These are phyloP conservation scores for Ceratobasidium papillatum DNA, from an alignment of 1,284 basidiomycete genomes.

Conservation along the genomic window DNA sequence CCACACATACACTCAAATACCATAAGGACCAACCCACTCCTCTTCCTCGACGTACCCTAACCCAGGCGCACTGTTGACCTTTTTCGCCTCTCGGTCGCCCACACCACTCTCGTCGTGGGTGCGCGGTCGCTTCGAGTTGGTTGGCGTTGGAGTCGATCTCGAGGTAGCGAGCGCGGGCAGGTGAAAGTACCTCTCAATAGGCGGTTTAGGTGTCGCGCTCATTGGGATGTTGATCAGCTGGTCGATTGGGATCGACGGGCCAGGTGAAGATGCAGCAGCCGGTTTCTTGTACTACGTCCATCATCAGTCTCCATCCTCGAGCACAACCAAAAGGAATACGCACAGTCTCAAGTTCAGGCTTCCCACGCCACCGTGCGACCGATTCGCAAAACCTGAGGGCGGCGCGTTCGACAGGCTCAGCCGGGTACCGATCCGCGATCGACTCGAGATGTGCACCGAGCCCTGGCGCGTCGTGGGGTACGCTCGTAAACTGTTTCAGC, in stretches of 20 bases:
- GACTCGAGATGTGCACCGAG: slow-evolving; percentile 81
- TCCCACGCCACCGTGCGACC: slow-evolving; percentile 78
- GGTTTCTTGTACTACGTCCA: slow-evolving; percentile 39
- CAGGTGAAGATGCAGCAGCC: slow-evolving; percentile 22
- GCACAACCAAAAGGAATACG: slow-evolving; percentile 45
- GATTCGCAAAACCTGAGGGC: slow-evolving; percentile 80
- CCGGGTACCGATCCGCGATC: slow-evolving; percentile 78
- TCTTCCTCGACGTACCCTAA: slow-evolving; percentile 44
- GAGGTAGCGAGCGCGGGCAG: slow-evolving; percentile 19
- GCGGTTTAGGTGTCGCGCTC: slow-evolving; percentile 36
- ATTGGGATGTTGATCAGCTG: slow-evolving; percentile 40
- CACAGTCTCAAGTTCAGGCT: slow-evolving; percentile 81
- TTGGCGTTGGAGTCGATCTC: slow-evolving; percentile 26
- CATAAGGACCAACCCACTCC: slow-evolving; percentile 46
- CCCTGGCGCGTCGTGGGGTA: slow-evolving; percentile 72
- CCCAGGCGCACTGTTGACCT: slow-evolving; percentile 32
- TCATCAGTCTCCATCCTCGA: background rate
- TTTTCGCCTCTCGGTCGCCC: slow-evolving; percentile 36
- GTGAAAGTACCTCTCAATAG: slow-evolving; percentile 44
- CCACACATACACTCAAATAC: slow-evolving; percentile 38
- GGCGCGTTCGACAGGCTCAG: slow-evolving; percentile 79
- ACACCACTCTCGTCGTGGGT: slow-evolving; percentile 32
- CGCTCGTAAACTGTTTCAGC: slow-evolving; percentile 70
- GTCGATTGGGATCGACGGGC: slow-evolving; percentile 38
- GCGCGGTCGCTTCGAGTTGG: slow-evolving; percentile 40